Evolutionary conservation across 2,329 filamentous ascomycete species (phyloP), one percentile per base, ranked within the genome.

Genomic region (Aspergillus sp.): DNA sequence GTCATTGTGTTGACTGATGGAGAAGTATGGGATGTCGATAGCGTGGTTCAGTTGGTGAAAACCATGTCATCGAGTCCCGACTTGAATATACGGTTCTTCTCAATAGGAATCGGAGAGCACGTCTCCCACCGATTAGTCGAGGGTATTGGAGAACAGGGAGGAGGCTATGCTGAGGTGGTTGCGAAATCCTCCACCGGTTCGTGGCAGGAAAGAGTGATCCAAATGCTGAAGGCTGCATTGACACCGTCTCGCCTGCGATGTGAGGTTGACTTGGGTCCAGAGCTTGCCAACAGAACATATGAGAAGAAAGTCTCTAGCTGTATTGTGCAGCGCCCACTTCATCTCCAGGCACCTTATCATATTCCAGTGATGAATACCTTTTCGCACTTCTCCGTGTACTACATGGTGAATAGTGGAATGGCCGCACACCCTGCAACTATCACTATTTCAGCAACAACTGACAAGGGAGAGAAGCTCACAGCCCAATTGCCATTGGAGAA

Each of bases 171-270:
- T 1, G 85, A 88, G 64, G 71, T 77, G 0, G 83, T 88, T 0
- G 76, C 73, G 1, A 71, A 80, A 3, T 41, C 38, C 3, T 43
- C 11, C 70, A 77, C 1, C 84, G 88, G 64, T 80, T 82, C 61
- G 80, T 87, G 72, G 81, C 48, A 85, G 57, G 79, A 73, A 58
- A 86, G 85, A 63, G 77, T 88, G 2, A 77, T 88, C 4, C 78
- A 85, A 2, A 88, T 89, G 85, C 72, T 89, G 53, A 86, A 85
- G 61, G 85, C 79, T 0, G 80, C 84, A 0, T 67, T 88, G 26
- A 82, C 38, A 26, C 48, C 48, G 22, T 50, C 79, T 10, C 82
- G 44, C n/a, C 44, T 51, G 17, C 49, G 24, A 19, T 51, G 49
- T 36, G 13, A 24, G 6, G 45, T 54, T 7, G 30, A 43, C 14